Percentiles rank a stretch among this genome's conserved stretches.
Conservation (phyloP, 139 green algal genomes). For the Bryopsis sp. region DNA sequence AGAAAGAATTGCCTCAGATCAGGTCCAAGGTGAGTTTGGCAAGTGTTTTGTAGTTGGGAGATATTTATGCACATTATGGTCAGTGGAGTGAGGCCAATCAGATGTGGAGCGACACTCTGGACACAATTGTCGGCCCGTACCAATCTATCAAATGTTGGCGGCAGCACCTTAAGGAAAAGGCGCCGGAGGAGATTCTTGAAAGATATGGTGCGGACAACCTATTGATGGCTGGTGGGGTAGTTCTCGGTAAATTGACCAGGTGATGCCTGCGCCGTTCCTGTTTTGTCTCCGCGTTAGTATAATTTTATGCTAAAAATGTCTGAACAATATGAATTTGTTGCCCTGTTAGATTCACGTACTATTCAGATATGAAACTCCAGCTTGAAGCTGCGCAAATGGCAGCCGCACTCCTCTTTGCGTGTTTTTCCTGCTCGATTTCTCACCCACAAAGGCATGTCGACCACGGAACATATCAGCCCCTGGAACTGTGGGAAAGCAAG, state of each 20-base stretch:
- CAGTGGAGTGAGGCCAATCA: constrained; percentile 32
- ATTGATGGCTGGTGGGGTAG: constrained; percentile 35
- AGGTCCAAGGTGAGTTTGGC: no score
- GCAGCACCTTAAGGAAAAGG: neutral
- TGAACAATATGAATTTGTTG: neutral
- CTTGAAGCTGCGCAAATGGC: constrained; percentile 33
- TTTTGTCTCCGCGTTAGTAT: neutral
- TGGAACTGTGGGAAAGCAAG: constrained; percentile 22
- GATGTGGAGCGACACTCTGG: constrained; percentile 43
- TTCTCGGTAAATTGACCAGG: constrained; percentile 49
- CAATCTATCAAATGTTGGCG: constrained; percentile 29
- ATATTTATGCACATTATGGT: constrained; percentile 51
- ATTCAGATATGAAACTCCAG: constrained; percentile 9
- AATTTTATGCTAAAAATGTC: neutral
- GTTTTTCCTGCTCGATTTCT: constrained; percentile 29
- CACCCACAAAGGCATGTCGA: constrained; percentile 42
- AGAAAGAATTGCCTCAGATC: no score
- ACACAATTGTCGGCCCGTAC: constrained; percentile 49
- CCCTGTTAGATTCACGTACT: constrained; percentile 8
- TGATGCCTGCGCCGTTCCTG: neutral
- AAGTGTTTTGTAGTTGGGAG: no score
- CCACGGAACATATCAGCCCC: constrained; percentile 30
- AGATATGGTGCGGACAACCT: constrained; percentile 40
- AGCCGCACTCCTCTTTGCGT: constrained; percentile 28
- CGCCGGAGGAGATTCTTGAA: constrained; percentile 24